Percentiles rank a stretch among this genome's conserved stretches.
phyloP scores from a whole-genome alignment of 805 yeast genomes.

The Wickerhamomyces pijperi region DNA sequence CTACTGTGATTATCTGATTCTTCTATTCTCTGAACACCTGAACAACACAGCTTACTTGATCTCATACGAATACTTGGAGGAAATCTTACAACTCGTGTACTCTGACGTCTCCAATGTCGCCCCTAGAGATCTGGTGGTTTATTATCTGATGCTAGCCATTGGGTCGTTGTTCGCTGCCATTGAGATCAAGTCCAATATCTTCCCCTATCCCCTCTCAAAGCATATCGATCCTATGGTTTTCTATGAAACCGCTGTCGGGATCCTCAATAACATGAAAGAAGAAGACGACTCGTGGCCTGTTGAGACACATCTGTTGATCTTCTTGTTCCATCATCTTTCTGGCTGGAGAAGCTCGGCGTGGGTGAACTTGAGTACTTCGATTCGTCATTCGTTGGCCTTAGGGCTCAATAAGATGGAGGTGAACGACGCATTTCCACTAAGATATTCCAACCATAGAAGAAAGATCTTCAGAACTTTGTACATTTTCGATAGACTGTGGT shows the following conservation, averaged over 20 bases:
- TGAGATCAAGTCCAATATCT: constrained; percentile 16
- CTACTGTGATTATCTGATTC: constrained; percentile 21
- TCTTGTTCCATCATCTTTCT: constrained; percentile 28
- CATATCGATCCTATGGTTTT: constrained; percentile 22
- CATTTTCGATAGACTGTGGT: constrained; percentile 24
- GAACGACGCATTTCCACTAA: constrained; percentile 23
- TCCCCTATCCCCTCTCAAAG: constrained; percentile 13
- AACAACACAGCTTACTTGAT: constrained; percentile 30
- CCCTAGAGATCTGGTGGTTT: constrained; percentile 20
- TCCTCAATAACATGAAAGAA: constrained; percentile 23
- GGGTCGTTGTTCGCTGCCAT: constrained; percentile 28
- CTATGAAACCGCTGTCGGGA: constrained; percentile 24
- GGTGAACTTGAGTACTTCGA: constrained; percentile 30
- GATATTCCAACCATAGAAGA: constrained; percentile 17
- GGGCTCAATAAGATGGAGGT: constrained; percentile 29
- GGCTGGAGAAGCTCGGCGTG: constrained; percentile 31
- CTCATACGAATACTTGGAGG: constrained; percentile 23
- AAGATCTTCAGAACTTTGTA: constrained; percentile 25
- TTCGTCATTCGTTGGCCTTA: constrained; percentile 30
- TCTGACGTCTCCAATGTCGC: constrained; percentile 19
- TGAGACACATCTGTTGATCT: constrained; percentile 27
- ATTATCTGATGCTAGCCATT: constrained; percentile 29
- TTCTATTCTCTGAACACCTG: constrained; percentile 25
- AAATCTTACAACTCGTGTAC: constrained; percentile 22
- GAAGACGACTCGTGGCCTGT: constrained; percentile 32